Conservation (phyloP, 2,329 filamentous ascomycete genomes). For the Aspergillus pseudoglaucus region DNA sequence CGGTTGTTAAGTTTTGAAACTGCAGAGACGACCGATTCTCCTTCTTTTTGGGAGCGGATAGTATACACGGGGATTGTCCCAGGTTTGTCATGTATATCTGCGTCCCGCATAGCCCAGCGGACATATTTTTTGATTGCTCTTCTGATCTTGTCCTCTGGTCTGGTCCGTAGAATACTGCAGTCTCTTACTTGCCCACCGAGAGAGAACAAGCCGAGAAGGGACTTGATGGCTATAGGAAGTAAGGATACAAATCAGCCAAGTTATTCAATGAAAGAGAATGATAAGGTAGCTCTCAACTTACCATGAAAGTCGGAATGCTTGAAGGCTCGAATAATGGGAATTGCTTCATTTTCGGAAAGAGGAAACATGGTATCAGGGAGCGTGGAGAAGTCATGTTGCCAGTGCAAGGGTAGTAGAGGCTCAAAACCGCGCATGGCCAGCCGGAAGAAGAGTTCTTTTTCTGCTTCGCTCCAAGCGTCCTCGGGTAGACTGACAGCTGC, state of each 20-base stretch:
- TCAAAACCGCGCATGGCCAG: constrained; percentile 52
- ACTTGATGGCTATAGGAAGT: constrained; percentile 41
- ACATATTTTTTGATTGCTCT: constrained; percentile 43
- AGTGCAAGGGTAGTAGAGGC: constrained; percentile 47
- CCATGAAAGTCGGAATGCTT: constrained; percentile 41
- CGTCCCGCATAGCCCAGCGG: constrained; percentile 49
- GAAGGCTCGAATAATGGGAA: constrained; percentile 42
- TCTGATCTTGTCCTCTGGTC: constrained; percentile 32
- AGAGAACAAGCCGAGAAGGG: constrained; percentile 44
- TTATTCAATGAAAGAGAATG: neutral
- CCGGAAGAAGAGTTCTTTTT: constrained; percentile 48
- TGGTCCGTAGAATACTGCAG: constrained; percentile 33
- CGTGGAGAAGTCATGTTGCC: constrained; percentile 49
- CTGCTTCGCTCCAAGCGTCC: constrained; percentile 46
- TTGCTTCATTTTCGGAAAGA: constrained; percentile 22
- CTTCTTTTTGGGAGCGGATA: constrained; percentile 36
- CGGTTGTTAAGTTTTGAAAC: constrained; percentile 39
- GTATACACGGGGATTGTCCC: constrained; percentile 40
- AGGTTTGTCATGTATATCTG: constrained; percentile 30
- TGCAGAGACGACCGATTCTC: constrained; percentile 34
- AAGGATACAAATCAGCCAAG: neutral
- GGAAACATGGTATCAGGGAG: constrained; percentile 50
- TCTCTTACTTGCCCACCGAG: constrained; percentile 49
- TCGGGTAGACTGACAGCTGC: constrained; percentile 33
- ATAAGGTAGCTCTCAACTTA: constrained; percentile 16